Evolutionary conservation across 257 asterid genomes (phyloP).

Genomic region (Solanum bulbocastanum): DNA sequence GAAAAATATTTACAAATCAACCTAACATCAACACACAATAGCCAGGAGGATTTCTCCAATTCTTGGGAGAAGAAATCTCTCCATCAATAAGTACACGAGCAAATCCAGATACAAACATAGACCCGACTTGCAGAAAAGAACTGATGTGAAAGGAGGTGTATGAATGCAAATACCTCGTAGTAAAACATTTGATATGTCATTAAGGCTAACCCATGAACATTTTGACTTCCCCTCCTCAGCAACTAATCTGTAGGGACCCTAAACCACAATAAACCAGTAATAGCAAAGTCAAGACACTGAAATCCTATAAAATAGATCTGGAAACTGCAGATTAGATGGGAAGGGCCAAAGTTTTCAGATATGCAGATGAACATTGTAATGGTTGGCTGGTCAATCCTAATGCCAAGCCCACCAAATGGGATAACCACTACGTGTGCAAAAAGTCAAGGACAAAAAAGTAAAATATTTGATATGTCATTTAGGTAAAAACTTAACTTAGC

Average conservation of each 20-base stretch:
- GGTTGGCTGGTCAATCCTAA: not conserved
- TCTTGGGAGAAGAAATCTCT: not conserved
- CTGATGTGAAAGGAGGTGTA: not conserved
- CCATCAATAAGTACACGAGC: not conserved
- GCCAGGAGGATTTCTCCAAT: not conserved
- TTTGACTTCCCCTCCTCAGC: slow-evolving; percentile 96
- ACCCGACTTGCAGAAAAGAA: not conserved
- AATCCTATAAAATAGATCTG: not conserved
- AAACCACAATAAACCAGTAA: slow-evolving; percentile 19
- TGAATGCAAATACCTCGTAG: slow-evolving; percentile 55
- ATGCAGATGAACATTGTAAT: not conserved
- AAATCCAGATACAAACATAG: not conserved
- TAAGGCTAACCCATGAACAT: slow-evolving; percentile 93
- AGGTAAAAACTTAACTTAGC: not conserved
- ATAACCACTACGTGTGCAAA: not conserved
- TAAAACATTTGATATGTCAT: slow-evolving; percentile 73
- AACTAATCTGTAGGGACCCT: slow-evolving; percentile 97
- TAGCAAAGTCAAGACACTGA: not conserved
- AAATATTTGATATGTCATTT: not conserved
- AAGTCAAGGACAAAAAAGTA: not conserved
- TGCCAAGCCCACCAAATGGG: not conserved
- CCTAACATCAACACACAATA: not conserved
- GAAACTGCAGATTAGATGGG: not conserved
- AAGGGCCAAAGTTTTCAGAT: not conserved
- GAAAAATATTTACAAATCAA: not conserved